Conservation (phyloP, 2,329 filamentous ascomycete genomes). For the Atkinsonella texensis region DNA sequence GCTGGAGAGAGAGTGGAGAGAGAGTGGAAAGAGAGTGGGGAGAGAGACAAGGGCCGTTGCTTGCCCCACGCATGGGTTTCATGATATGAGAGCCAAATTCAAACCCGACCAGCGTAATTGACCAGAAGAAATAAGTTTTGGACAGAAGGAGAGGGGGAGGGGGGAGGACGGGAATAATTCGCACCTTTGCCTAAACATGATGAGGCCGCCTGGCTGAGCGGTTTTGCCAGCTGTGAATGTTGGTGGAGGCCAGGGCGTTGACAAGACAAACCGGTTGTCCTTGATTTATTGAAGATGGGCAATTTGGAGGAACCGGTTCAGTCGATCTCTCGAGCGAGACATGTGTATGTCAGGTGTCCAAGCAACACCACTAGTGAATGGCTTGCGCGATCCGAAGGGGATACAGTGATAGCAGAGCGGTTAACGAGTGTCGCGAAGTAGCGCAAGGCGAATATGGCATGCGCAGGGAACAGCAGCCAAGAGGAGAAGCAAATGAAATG, state of each 20-base stretch:
- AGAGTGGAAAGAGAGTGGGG: no score
- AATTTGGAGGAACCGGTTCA: not conserved
- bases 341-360: not conserved
- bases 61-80: no score
- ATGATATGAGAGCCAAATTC: no score
- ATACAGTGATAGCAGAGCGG: not conserved
- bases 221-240: not conserved
- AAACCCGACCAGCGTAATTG: not conserved
- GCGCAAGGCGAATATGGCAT: not conserved
- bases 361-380: not conserved
- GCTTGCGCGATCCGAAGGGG: not conserved
- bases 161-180: not conserved
- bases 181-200: slow-evolving; percentile 12
- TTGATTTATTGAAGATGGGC: not conserved
- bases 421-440: not conserved
- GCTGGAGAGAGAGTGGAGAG: not conserved
- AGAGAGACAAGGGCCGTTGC: no score
- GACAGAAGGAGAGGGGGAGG: not conserved
- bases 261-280: not conserved
- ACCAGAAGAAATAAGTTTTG: not conserved
- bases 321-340: not conserved
- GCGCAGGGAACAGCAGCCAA: not conserved
- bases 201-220: not conserved
- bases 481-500: not conserved
- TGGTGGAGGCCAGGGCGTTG: not conserved